These are phyloP conservation scores for Tetrapisispora taiwanensis DNA, from an alignment of 805 yeast genomes.

Conservation along the genomic window DNA sequence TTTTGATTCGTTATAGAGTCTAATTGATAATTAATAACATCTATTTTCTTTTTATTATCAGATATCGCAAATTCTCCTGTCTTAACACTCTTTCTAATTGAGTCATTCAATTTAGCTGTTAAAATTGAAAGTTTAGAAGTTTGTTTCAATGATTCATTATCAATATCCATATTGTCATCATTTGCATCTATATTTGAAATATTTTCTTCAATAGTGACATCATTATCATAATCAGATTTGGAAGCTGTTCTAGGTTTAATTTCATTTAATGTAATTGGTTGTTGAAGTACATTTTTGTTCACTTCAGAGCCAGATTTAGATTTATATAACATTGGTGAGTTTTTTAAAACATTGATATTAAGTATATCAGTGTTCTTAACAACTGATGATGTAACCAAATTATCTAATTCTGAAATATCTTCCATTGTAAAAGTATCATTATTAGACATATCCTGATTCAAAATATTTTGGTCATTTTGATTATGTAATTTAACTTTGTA, in stretches of 20 bases:
- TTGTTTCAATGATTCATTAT: neutral
- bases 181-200: neutral
- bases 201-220: neutral
- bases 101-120: neutral
- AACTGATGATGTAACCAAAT: slow-evolving; percentile 22
- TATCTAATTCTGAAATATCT: slow-evolving; percentile 17
- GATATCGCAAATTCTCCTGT: neutral
- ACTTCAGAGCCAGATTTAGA: slow-evolving; percentile 14
- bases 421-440: slow-evolving; percentile 12
- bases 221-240: neutral
- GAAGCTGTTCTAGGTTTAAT: neutral
- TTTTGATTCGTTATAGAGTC: neutral
- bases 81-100: neutral
- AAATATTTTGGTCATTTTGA: neutral
- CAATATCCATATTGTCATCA: neutral
- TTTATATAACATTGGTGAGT: slow-evolving; percentile 18
- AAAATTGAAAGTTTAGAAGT: neutral
- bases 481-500: neutral
- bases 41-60: neutral
- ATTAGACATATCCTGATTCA: neutral
- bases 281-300: neutral
- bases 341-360: slow-evolving; percentile 10
- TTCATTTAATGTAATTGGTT: slow-evolving; percentile 1
- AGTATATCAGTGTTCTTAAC: slow-evolving; percentile 11
- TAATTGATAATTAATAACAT: neutral